Evolutionary conservation across 768 basidiomycete species (phyloP).

Genomic region (Aureoboletus auriporus): DNA sequence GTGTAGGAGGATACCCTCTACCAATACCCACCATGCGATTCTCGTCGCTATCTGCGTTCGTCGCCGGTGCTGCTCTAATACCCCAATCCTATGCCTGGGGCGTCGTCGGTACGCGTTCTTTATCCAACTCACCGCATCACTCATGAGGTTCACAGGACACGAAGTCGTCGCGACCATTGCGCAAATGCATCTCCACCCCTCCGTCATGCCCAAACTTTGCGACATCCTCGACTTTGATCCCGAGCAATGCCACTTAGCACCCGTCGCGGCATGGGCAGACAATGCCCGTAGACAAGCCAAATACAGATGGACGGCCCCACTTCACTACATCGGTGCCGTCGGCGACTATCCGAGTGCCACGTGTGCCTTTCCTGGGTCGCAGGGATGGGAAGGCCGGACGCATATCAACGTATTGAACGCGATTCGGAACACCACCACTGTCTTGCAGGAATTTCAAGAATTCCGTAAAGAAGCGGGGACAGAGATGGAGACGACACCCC

Average conservation of each 20-base stretch:
- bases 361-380: conserved; percentile 73
- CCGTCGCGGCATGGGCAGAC: conserved; percentile 90
- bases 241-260: conserved; percentile 70
- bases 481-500: conserved; percentile 17
- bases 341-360: conserved; percentile 74
- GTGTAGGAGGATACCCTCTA: background rate
- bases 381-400: conserved; percentile 64
- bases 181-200: conserved; percentile 82
- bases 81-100: conserved; percentile 38
- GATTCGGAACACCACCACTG: conserved; percentile 68
- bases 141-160: conserved; percentile 51
- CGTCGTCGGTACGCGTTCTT: conserved; percentile 29
- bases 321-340: conserved; percentile 73
- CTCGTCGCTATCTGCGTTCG: conserved; percentile 10
- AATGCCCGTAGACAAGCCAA: conserved; percentile 43
- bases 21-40: conserved; percentile 23
- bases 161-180: conserved; percentile 94
- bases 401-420: conserved; percentile 71
- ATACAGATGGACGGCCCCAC: conserved; percentile 67
- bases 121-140: background rate
- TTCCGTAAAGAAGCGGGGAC: background rate
- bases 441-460: conserved; percentile 50
- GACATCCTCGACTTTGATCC: conserved; percentile 52
- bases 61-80: conserved; percentile 14
- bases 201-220: conserved; percentile 62